Base-by-base conservation (phyloP, 208 protist species). In the Crithidia expoeki region DNA sequence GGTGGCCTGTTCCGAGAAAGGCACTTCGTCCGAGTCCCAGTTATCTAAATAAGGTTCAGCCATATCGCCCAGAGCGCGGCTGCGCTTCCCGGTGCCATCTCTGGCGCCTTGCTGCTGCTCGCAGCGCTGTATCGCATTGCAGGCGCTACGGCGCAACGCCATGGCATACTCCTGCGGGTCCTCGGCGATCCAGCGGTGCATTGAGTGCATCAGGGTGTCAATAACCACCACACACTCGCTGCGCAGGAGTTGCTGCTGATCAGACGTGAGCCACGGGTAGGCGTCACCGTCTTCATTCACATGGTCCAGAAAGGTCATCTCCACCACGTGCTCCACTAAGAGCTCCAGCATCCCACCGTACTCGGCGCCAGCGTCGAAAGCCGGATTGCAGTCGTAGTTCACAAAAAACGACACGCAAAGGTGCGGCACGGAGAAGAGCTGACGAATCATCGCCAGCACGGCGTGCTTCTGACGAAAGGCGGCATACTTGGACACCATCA, bases 321-420 rank as follows among this genome's bases (percentile, higher is more conserved):
- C 83, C 30, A 74, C 66, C 40, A 94, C 75, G 80, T 93, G 90
- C 58, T 89, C 81, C 33, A 94, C 72, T 32, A 96, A 61, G 32
- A 88, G 61, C 74, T 93, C 81, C n/a, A 94, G 60, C 86, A 94
- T 86, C 51, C 85, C 91, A 40, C 88, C 86, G 56, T 87, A 88
- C 58, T 82, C 68, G 1, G 71, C 83, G 21, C 61, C 81, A n/a
- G 86, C 58, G 68, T 94, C 92, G 76, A 93, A 93, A 50, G 68
- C 67, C 2, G 88, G 87, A 69, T 88, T 93, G 78, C 88, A 94
- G 67, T 96, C 92, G 68, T 94, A 93, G 73, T 96, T 96, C 46
- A 93, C 81, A 65, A 91, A 94, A 60, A 88, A 87, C 3, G 85
- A 87, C 25, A 96, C 76, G 64, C 86, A 78, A 5, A 96, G 60